These are phyloP conservation scores for Chlamydomonas sp. DNA, from an alignment of 139 green algal species.

Conservation along the genomic window DNA sequence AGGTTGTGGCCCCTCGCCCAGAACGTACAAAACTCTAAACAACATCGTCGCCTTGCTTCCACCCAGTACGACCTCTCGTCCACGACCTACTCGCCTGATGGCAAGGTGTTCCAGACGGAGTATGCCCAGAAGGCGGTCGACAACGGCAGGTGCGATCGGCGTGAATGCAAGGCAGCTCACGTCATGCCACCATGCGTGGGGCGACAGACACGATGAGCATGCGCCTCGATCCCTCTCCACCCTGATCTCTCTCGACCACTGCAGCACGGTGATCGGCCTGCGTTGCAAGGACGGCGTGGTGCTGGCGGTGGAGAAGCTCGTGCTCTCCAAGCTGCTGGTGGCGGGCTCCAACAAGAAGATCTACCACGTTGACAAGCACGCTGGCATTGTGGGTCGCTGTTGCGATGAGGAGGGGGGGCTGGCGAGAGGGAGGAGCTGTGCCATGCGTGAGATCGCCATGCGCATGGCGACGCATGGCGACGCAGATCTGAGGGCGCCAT, in stretches of 20 bases:
- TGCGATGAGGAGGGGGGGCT: no score
- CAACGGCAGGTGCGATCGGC: conserved; percentile 75
- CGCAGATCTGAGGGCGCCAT: no score
- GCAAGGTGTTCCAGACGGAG: conserved; percentile 95
- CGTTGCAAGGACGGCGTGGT: conserved; percentile 95
- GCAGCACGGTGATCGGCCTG: conserved; percentile 88
- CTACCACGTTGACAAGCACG: conserved; percentile 77
- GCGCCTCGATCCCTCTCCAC: conserved; percentile 4
- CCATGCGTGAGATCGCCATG: no score
- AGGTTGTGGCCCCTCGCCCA: no score
- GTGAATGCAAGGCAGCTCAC: no score
- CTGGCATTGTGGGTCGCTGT: conserved; percentile 70
- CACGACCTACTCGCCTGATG: conserved; percentile 95
- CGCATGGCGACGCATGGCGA: no score
- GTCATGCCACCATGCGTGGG: no score
- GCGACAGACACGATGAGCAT: no score
- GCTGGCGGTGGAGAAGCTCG: conserved; percentile 89
- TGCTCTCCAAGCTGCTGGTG: conserved; percentile 94
- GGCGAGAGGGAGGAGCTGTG: no score
- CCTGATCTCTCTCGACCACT: background rate
- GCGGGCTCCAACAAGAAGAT: conserved; percentile 80
- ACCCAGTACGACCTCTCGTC: conserved; percentile 92
- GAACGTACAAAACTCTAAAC: no score
- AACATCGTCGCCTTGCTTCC: background rate
- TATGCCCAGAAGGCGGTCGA: conserved; percentile 99